phyloP scores from a whole-genome alignment of 2,329 filamentous ascomycete species.

The Colletotrichum orchidophilum region DNA sequence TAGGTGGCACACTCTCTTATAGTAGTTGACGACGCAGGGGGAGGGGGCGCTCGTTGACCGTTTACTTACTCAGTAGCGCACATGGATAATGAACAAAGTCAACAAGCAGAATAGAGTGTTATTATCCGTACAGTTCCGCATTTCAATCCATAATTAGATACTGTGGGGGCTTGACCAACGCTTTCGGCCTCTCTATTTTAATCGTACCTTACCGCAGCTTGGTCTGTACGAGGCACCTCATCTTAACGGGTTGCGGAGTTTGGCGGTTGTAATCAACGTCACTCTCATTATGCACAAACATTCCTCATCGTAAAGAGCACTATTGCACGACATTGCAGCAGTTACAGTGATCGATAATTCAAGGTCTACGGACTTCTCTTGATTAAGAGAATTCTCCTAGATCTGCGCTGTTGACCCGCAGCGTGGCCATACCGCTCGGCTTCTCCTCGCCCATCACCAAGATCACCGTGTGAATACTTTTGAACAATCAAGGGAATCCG shows the following conservation, averaged over 20 bases:
- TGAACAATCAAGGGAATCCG: conserved; percentile 18
- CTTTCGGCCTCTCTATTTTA: no score
- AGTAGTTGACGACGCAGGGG: no score
- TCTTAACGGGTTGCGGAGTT: background rate
- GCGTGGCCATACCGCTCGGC: no score
- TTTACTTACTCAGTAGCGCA: no score
- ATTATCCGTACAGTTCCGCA: no score
- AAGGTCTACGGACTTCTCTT: background rate
- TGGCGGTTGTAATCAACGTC: background rate
- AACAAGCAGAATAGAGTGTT: no score
- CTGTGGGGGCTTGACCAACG: no score
- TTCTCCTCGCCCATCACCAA: background rate
- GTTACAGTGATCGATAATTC: background rate
- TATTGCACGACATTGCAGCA: background rate
- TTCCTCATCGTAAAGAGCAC: background rate
- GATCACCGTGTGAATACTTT: background rate
- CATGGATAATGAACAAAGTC: no score
- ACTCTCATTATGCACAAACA: background rate
- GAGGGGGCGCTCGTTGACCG: no score
- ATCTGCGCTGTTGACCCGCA: background rate
- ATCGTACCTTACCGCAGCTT: no score
- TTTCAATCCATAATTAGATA: no score
- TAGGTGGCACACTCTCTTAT: no score
- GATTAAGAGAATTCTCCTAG: background rate
- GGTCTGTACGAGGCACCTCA: background rate